Evolutionary conservation across 2,329 filamentous ascomycete species (phyloP).

Genomic region (Diaporthe batatas): DNA sequence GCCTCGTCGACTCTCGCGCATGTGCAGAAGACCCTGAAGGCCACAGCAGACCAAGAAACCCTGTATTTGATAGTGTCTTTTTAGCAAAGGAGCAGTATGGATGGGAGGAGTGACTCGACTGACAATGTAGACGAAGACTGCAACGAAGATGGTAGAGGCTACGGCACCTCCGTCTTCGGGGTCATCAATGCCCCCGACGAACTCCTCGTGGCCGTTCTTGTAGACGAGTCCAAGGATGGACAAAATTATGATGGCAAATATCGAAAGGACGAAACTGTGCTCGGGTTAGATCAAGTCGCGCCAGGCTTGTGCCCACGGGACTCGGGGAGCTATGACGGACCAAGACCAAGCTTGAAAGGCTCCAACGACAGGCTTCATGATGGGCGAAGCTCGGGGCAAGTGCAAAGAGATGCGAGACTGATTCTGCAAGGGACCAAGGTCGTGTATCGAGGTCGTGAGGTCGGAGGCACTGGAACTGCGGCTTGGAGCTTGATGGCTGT

Average conservation of each 20-base stretch:
- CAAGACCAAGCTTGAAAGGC: constrained; percentile 96
- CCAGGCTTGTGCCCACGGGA: not conserved
- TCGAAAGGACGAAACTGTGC: constrained; percentile 77
- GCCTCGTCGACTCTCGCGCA: constrained; percentile 84
- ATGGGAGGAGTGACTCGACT: constrained; percentile 53
- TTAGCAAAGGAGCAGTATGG: not conserved
- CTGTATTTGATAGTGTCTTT: constrained; percentile 57
- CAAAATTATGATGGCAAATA: constrained; percentile 76
- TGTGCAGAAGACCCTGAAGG: constrained; percentile 87
- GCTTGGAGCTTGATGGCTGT: constrained; percentile 1
- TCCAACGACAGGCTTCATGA: constrained; percentile 95
- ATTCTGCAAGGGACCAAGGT: not conserved
- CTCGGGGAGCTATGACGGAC: constrained; percentile 64
- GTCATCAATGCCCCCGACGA: constrained; percentile 81
- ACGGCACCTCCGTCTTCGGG: constrained; percentile 82
- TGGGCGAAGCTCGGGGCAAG: constrained; percentile 50
- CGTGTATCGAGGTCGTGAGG: not conserved
- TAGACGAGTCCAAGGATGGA: constrained; percentile 78
- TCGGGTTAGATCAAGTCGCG: constrained; percentile 25
- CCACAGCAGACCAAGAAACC: constrained; percentile 93
- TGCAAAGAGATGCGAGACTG: not conserved
- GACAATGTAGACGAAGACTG: constrained; percentile 91
- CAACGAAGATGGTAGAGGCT: constrained; percentile 86
- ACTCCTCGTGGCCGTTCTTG: constrained; percentile 82
- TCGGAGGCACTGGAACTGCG: constrained; percentile 1